Base-by-base conservation (phyloP, 164 flowering plant genomes). In the Vitis rotundifolia region DNA sequence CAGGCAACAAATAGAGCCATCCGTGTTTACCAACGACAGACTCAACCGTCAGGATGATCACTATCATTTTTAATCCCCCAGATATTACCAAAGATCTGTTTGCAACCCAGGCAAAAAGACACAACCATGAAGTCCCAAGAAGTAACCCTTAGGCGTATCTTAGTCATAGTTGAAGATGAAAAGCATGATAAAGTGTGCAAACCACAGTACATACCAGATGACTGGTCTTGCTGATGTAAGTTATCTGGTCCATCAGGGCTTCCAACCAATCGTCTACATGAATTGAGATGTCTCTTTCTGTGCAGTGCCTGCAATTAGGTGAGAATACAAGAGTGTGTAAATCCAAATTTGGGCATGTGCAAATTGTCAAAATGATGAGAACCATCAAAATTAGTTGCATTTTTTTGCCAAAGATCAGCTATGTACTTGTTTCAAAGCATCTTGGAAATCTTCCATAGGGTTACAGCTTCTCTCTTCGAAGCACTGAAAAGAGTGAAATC, bases 381-480 rank as follows among this genome's bases (percentile, higher is more conserved):
- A 49, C 3, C 11, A n/a, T 49, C 47, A 49, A 53, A 22, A 52
- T 16, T 5, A 52, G 59, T 65, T 31, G 31, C 60, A n/a, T 18
- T 16, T 70, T 56, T 13, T 70, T 31, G 29, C 31, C 29, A 15
- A 0, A 29, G 49, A 16, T 61, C 63, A 55, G 15, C 54, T 1
- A 22, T 22, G n/a, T 56, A 81, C 84, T 56, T 78, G 75, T 67
- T 67, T 74, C 44, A 81, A 68, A 69, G 84, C 81, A 58, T 69
- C 76, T 75, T 79, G 80, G 65, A 77, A 81, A n/a, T 73, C 66
- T 68, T 72, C 73, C 73, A 60, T 37, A 55, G 78, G 66, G 65
- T 76, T 75, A 60, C 61, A 77, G 66, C 79, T 76, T 58, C 78
- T 74, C 70, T 75, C 80, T 62, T 72, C 73, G 54, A 79, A 82